Evolutionary conservation across 2,329 filamentous ascomycete genomes (phyloP).

Genomic region (Pseudopithomyces maydicus): DNA sequence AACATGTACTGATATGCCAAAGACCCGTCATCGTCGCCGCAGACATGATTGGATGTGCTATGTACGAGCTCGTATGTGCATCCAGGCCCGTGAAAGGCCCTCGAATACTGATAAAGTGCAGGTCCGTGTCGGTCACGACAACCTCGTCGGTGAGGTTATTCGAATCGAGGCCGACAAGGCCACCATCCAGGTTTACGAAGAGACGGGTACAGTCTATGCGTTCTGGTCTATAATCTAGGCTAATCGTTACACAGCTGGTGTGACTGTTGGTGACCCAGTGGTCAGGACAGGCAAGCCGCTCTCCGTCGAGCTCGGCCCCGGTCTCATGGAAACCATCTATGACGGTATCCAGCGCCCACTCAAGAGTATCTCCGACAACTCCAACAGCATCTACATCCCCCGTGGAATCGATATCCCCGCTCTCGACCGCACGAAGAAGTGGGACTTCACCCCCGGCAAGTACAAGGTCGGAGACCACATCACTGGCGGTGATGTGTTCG

Average conservation of each 20-base stretch:
- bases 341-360: conserved; percentile 98
- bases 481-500: conserved; percentile 94
- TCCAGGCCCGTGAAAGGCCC: background rate
- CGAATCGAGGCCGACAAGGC: conserved; percentile 94
- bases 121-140: conserved; percentile 91
- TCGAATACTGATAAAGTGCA: conserved; percentile 42
- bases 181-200: conserved; percentile 98
- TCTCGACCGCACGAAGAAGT: conserved; percentile 89
- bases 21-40: conserved; percentile 94
- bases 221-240: background rate
- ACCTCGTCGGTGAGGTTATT: conserved; percentile 96
- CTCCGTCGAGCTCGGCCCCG: conserved; percentile 95
- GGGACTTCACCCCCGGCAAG: conserved; percentile 86
- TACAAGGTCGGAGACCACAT: conserved; percentile 97
- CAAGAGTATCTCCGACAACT: conserved; percentile 75
- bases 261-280: conserved; percentile 95
- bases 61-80: conserved; percentile 90
- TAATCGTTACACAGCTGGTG: conserved; percentile 70
- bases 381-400: conserved; percentile 95
- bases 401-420: conserved; percentile 88
- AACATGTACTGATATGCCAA: conserved; percentile 29
- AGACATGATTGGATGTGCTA: conserved; percentile 98
- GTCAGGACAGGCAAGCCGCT: conserved; percentile 89
- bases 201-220: conserved; percentile 72
- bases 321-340: conserved; percentile 98